Evolutionary conservation across 305 asterid genomes (phyloP).

Genomic region (Ruellia speciosa): DNA sequence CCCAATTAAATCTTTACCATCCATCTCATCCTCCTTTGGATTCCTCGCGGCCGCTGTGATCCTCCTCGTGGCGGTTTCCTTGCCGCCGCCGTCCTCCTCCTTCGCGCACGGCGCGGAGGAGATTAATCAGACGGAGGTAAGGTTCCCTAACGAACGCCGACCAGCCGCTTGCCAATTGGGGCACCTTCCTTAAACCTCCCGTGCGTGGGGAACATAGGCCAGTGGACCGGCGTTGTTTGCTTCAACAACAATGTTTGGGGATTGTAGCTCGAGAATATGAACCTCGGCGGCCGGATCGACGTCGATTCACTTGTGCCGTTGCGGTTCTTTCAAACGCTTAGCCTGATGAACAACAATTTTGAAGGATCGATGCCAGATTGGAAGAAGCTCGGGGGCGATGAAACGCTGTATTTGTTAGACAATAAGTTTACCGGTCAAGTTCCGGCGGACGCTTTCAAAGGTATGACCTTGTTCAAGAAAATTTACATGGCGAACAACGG

Average conservation of each 20-base stretch:
- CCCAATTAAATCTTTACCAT: too few relatives aligned
- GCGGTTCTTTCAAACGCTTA: constrained; percentile 42
- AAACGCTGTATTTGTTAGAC: constrained; percentile 54
- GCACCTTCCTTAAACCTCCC: constrained; percentile 34
- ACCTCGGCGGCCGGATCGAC: constrained; percentile 55
- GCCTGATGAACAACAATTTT: constrained; percentile 63
- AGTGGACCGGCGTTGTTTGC: constrained; percentile 73
- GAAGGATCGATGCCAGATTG: constrained; percentile 78
- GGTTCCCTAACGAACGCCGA: constrained; percentile 34
- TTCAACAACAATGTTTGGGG: constrained; percentile 55
- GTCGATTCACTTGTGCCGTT: constrained; percentile 49
- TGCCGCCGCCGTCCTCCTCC: neutral
- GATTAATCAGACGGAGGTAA: constrained; percentile 25
- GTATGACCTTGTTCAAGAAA: constrained; percentile 69
- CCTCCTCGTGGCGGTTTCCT: neutral
- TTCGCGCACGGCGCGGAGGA: neutral
- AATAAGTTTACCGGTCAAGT: constrained; percentile 61
- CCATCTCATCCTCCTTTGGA: too few relatives aligned
- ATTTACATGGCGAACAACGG: constrained; percentile 56
- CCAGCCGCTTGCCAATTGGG: constrained; percentile 48
- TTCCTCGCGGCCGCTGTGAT: neutral
- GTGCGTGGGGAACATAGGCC: constrained; percentile 35
- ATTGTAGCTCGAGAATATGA: constrained; percentile 61
- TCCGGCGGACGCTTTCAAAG: constrained; percentile 49
- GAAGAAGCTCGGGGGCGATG: constrained; percentile 61